Evolutionary conservation across 192 early-diverging fungal genomes (phyloP).

Genomic region (Coemansia sp.): DNA sequence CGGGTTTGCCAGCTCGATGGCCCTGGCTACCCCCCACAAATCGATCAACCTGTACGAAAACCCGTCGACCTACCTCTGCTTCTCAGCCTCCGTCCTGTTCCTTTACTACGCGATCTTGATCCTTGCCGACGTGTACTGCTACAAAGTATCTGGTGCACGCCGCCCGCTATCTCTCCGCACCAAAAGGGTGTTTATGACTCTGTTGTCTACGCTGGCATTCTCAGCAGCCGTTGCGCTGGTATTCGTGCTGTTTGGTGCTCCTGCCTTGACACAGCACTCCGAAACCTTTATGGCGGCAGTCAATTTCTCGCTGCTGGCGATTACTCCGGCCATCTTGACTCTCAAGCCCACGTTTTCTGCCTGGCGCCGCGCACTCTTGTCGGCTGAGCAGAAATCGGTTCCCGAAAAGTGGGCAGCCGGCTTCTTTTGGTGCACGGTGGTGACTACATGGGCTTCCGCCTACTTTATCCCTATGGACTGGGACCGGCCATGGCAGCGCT

Average conservation of each 20-base stretch:
- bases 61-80: conserved; percentile 28
- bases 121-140: conserved; percentile 49
- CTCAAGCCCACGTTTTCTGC: conserved; percentile 14
- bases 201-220: conserved; percentile 9
- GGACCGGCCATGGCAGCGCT: conserved; percentile 50
- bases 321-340: conserved; percentile 42
- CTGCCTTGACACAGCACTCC: conserved; percentile 18
- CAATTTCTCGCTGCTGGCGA: conserved; percentile 35
- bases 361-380: conserved; percentile 32
- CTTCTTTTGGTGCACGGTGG: conserved; percentile 46
- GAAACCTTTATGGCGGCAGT: conserved; percentile 37
- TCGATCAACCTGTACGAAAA: conserved; percentile 37
- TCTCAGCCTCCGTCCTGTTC: conserved; percentile 25
- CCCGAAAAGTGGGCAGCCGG: conserved; percentile 50
- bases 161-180: conserved; percentile 7
- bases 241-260: conserved; percentile 47
- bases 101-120: conserved; percentile 39
- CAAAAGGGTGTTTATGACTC: conserved; percentile 7
- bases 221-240: conserved; percentile 5
- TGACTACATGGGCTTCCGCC: conserved; percentile 24
- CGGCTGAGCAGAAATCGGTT: conserved; percentile 13
- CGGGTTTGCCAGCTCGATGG: conserved; percentile 33
- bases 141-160: conserved; percentile 10
- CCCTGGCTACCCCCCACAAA: conserved; percentile 38
- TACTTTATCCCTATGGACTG: conserved; percentile 54